A percentile compares a stretch with the other conserved stretches of the same genome.
Conservation (phyloP, 2,329 filamentous ascomycete species). For the Trichoderma guizhouense region DNA sequence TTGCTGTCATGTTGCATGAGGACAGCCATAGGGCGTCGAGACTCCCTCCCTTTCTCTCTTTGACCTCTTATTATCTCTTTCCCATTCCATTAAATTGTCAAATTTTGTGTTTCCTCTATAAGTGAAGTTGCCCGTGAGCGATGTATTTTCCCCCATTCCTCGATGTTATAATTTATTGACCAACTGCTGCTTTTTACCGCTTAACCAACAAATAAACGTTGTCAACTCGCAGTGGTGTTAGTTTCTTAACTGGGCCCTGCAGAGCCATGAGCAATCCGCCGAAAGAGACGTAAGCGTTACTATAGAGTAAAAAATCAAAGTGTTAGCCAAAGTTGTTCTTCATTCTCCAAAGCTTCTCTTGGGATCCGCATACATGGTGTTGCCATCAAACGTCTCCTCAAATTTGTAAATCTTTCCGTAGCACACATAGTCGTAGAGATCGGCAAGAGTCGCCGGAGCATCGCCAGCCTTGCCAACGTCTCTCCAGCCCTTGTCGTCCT, state of each 20-base stretch:
- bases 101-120: neutral
- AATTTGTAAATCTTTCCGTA: slow-evolving; percentile 87
- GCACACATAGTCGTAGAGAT: slow-evolving; percentile 85
- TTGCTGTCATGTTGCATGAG: neutral
- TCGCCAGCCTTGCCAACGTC: slow-evolving; percentile 58
- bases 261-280: slow-evolving; percentile 87
- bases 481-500: slow-evolving; percentile 77
- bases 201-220: slow-evolving; percentile 91
- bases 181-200: slow-evolving; percentile 39
- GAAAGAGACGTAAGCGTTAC: slow-evolving; percentile 92
- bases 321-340: neutral
- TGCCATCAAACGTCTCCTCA: slow-evolving; percentile 72
- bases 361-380: slow-evolving; percentile 64
- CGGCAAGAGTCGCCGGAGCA: slow-evolving; percentile 62
- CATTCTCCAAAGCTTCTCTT: neutral
- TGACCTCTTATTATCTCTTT: neutral
- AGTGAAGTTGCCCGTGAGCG: neutral
- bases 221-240: slow-evolving; percentile 87
- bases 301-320: slow-evolving; percentile 36
- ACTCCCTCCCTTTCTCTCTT: neutral
- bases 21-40: neutral
- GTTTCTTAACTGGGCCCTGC: slow-evolving; percentile 92
- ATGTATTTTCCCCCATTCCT: neutral
- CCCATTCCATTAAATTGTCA: neutral
- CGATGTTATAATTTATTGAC: neutral